Evolutionary conservation across 495 filamentous ascomycete genomes (phyloP), one percentile per base, ranked within the genome.

Genomic region (Xylaria telfairii): DNA sequence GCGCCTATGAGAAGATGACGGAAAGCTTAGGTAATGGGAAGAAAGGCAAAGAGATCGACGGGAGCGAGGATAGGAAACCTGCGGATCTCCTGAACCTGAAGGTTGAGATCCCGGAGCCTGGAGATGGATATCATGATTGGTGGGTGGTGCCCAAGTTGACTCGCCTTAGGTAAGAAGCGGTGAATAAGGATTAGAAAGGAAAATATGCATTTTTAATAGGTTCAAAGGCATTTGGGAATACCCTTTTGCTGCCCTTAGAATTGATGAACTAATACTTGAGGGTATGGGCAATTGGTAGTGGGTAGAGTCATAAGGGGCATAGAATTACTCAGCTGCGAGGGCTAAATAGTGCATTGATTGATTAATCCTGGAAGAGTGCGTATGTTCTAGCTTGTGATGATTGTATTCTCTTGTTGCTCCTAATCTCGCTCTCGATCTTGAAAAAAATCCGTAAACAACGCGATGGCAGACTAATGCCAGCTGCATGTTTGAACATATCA

Each of bases 71-170:
- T 26, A 56, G 69, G 17, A 71, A 70, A 28, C 44, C 24, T 34
- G 46, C 65, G 71, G 24, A 71, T 32, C 54, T 63, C 68, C 56
- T 81, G 24, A 78, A 76, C 61, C 41, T 87, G n/a, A 84, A 81
- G 63, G 87, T 90, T 10, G 84, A 83, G 64, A 84, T 92, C 51
- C 89, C 89, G 2, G 81, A 81, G 46, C 75, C 83, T 7, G 87
- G 83, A 5, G 86, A 87, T 73, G 75, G 79, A 24, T 91, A 92
- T 83, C 89, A 92, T 82, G 89, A 90, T 72, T 93, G 90, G 89
- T 96, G 93, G 93, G 83, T 89, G 70, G 90, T 95, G 68, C 92
- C 92, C 6, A 90, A 89, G 77, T 72, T 94, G 17, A 53, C 71
- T 69, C 54, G 54, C 4, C 12, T 47, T 8, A 51, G 21, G 28